A percentile compares a stretch with the other conserved stretches of the same genome.
Evolutionary conservation across 140 eudicot genomes (phyloP).

Genomic region (Anethum foeniculum): DNA sequence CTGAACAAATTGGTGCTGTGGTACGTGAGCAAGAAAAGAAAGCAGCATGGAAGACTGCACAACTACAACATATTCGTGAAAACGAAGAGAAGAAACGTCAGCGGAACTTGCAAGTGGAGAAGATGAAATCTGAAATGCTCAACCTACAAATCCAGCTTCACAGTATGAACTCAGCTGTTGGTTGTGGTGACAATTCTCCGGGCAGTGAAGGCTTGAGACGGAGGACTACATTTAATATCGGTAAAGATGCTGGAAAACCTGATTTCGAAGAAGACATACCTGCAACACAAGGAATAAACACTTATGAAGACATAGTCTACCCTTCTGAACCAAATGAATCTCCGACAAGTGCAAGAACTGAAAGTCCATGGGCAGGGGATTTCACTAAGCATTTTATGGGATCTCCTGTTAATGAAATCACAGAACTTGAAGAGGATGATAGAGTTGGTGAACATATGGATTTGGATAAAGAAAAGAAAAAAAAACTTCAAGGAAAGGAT

Average conservation of each 20-base stretch:
- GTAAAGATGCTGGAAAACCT: slow-evolving; percentile 22
- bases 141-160: slow-evolving; percentile 85
- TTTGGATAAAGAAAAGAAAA: slow-evolving; percentile 27
- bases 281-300: slow-evolving; percentile 31
- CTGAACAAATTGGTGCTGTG: slow-evolving; percentile 98
- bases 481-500: slow-evolving; percentile 39
- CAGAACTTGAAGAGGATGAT: slow-evolving; percentile 52
- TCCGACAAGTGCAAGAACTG: slow-evolving; percentile 33
- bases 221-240: slow-evolving; percentile 35
- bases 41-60: slow-evolving; percentile 98
- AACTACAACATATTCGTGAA: slow-evolving; percentile 77
- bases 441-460: slow-evolving; percentile 7
- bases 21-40: slow-evolving; percentile 93
- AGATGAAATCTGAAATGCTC: slow-evolving; percentile 97
- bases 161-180: slow-evolving; percentile 34
- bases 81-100: slow-evolving; percentile 79
- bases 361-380: slow-evolving; percentile 42
- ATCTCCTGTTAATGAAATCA: slow-evolving; percentile 47
- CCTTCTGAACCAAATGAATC: slow-evolving; percentile 39
- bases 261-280: slow-evolving; percentile 28
- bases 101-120: slow-evolving; percentile 95
- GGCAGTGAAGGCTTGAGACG: slow-evolving; percentile 59
- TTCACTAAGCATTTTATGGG: slow-evolving; percentile 36
- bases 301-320: slow-evolving; percentile 23
- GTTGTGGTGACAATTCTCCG: slow-evolving; percentile 44